Base-by-base conservation (phyloP, 768 basidiomycete species). In the Boletus barrowsii region DNA sequence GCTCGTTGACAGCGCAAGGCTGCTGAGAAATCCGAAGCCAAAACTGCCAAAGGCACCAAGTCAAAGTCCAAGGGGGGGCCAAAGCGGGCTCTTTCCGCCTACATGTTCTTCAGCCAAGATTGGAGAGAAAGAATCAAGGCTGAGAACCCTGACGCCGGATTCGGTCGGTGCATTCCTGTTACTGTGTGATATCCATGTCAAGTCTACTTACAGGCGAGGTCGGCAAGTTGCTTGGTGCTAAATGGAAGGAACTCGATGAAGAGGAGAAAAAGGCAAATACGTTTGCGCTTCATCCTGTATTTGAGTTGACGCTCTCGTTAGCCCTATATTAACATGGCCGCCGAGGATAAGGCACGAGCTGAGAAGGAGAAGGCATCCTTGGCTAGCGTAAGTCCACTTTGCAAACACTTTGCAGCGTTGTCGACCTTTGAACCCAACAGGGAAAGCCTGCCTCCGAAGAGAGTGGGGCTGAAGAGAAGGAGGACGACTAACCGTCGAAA, bases 41-140 rank as follows among this genome's bases (percentile, higher is more conserved):
- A 70, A 57, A 56, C 58, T 22, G 60, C 79, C 60, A 84, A 84
- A 68, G 71, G 72, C 55, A 84, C 88, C 75, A 93, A 91, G 74
- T 86, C 93, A 70, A 88, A 88, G 72, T 83, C 87, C 42, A 70
- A 70, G 60, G 69, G 70, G 15, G 69, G 68, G 0, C 93, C 93
- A 57, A 97, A 98, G 77, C 85, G 94, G 50, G 89, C 92, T 0
- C 80, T 97, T 43, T 97, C 94, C 30, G 93, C 96, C 39, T 98
- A 97, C 78, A 97, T 98, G 96, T 94, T 94, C 88, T 98, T 98
- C 81, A 87, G 84, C 64, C 90, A 94, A 72, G 95, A 93, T 72
- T 89, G 92, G 90, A 83, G 95, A 68, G 90, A 95, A 74, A 83
- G 89, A 69, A 90, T 98, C 81, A 96, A 95, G 85, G 68, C 83